phyloP scores from a whole-genome alignment of 2,329 filamentous ascomycete species.

The Aspergillus flavus region DNA sequence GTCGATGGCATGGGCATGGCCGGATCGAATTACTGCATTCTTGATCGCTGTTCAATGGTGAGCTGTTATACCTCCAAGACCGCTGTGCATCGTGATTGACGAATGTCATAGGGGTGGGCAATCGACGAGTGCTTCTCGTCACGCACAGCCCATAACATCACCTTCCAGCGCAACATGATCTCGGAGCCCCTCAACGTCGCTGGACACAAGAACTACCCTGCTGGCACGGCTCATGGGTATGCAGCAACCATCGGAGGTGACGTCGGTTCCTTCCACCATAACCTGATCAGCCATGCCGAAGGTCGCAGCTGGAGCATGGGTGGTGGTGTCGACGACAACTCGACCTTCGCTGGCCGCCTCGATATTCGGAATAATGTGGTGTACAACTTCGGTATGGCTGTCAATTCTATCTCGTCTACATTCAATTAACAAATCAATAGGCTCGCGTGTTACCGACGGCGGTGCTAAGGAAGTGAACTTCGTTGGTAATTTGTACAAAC shows the following conservation, averaged over 20 bases:
- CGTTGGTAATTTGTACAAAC: constrained; percentile 15
- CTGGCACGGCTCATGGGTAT: constrained; percentile 13
- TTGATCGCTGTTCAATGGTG: constrained; percentile 13
- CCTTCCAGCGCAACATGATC: constrained; percentile 16
- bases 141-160: constrained; percentile 14
- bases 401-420: not conserved
- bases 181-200: constrained; percentile 15
- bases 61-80: not conserved
- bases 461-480: constrained; percentile 18
- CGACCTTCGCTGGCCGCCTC: constrained; percentile 10
- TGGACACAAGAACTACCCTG: constrained; percentile 15
- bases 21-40: constrained; percentile 14
- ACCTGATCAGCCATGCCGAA: constrained; percentile 14
- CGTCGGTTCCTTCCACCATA: constrained; percentile 12
- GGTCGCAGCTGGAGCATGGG: constrained; percentile 17
- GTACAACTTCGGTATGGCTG: constrained; percentile 12
- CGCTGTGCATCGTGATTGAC: not conserved
- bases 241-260: constrained; percentile 15
- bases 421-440: not conserved
- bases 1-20: constrained; percentile 16
- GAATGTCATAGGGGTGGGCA: constrained; percentile 2
- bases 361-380: constrained; percentile 18
- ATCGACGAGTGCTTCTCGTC: constrained; percentile 16
- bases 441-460: constrained; percentile 13
- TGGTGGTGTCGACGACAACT: constrained; percentile 12